A percentile compares a stretch with the other conserved stretches of the same genome.
Evolutionary conservation across 1,284 basidiomycete species (phyloP).

Genomic region (Malassezia cuniculi): DNA sequence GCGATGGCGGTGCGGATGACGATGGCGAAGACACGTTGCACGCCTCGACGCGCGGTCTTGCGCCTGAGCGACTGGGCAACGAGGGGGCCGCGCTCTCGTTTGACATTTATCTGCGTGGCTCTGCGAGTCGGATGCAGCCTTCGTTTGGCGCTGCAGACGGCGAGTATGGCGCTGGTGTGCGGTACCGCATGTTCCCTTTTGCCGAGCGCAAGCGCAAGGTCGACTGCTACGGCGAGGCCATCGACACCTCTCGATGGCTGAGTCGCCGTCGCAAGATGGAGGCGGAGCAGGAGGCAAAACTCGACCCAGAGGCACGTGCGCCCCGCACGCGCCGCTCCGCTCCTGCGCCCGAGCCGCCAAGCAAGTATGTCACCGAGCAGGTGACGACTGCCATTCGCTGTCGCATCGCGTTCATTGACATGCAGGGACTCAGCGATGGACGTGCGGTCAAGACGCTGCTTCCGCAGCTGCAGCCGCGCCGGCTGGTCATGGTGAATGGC

Average conservation of each 20-base stretch:
- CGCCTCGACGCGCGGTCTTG: conserved; percentile 17
- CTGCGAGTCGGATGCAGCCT: conserved; percentile 59
- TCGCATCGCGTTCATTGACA: conserved; percentile 74
- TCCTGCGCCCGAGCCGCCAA: conserved; percentile 67
- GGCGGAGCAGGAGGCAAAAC: conserved; percentile 18
- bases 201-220: conserved; percentile 81
- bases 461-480: conserved; percentile 81
- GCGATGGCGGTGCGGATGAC: conserved; percentile 52
- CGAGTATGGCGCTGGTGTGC: conserved; percentile 53
- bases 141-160: conserved; percentile 56
- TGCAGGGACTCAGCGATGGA: conserved; percentile 91
- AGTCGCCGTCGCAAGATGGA: conserved; percentile 27
- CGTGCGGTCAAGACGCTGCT: conserved; percentile 92
- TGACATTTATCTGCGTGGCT: conserved; percentile 96
- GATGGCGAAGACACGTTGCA: conserved; percentile 42
- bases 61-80: conserved; percentile 12
- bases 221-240: conserved; percentile 86
- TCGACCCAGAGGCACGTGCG: background rate
- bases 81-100: conserved; percentile 60
- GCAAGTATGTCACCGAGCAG: conserved; percentile 69
- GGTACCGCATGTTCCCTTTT: conserved; percentile 94
- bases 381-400: conserved; percentile 69
- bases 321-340: conserved; percentile 38
- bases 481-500: conserved; percentile 37
- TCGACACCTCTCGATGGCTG: conserved; percentile 62